Base-by-base conservation (phyloP, 2,329 filamentous ascomycete species). In the Nigrospora osmanthi region DNA sequence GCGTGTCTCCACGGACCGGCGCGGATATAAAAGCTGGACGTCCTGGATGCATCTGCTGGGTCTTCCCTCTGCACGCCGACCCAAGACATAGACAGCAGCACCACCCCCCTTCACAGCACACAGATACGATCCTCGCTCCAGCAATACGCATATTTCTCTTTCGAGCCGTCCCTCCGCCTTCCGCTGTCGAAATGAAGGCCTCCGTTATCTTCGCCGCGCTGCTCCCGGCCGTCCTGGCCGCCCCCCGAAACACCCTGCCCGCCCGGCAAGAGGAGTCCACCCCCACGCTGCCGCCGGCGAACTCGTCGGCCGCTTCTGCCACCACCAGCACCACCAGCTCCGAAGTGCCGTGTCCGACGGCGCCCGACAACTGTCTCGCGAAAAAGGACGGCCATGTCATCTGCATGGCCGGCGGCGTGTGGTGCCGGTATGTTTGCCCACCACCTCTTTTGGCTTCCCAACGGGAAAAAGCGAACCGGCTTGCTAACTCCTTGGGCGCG, bases 331-430 rank as follows among this genome's bases (percentile, higher is more conserved):
- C 13, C 33, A 42, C 33, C 14, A 30, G 32, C 2, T 12, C 40
- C 28, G 40, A 42, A 17, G 16, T 42, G 34, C 40, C 40, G 33
- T 42, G 40, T 12, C 40, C 40, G 17, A 42, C 40, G 32, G 35
- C 19, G 17, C 40, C 40, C 13, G 32, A 16, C 9, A 6, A 2
- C 33, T 42, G 40, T 23, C 19, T 23, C 19, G 4, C 33, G 17
- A 42, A 42, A 23, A 19, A 30, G 14, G 40, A 42, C 23, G 40
- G 40, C 34, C 40, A 42, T 33, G 9, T 42, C 4, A 17, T 42
- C 33, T 42, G 40, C 33, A 23, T 42, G 33, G 33, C 13, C 14
- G 40, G 32, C 32, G 40, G 40, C 19, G 40, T 42, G 19, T 42
- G 40, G 40, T 42, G 40, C 40, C 40, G 14, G 23, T 28, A 28